Evolutionary conservation across 1,284 basidiomycete genomes (phyloP), one percentile per base, ranked within the genome.

Genomic region (Rhodofomes roseus): DNA sequence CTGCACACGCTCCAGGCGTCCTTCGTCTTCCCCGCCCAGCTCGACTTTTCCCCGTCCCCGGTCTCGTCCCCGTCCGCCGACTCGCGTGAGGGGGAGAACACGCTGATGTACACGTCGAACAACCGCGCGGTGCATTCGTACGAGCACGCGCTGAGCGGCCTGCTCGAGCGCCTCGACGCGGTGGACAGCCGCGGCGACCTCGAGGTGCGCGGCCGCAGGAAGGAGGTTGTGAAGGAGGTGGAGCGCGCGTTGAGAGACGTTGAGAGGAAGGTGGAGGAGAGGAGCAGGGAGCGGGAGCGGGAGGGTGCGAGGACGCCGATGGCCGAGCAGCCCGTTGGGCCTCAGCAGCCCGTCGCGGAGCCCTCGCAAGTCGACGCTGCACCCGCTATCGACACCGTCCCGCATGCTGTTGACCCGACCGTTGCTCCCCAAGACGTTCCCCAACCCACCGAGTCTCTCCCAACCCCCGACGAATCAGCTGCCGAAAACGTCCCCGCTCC

Each of bases 141-240:
- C 68, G 79, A 82, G 60, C 73, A 84, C 57, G 75, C 78, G 22
- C 76, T 92, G 56, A 81, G 83, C 55, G 81, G 81, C 56, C 71
- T 92, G 12, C 75, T 92, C 34, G 79, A 84, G 48, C 76, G 78
- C 59, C 79, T 91, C 5, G 90, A 93, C 65, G 83, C 79, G 0
- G 80, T 92, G 4, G 82, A 88, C 63, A 87, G 83, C 63, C 79
- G 78, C 65, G 90, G 89, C 0, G 79, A 86, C 62, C 70, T 74
- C 55, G 73, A 71, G 2, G 81, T 93, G 18, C 76, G 89, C 44
- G 76, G 77, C n/a, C 76, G 73, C 60, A 73, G 90, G 57, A 81
- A 85, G 71, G 76, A 75, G 11, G 76, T 89, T 4, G 89, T 91
- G 44, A 76, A 73, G 60, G 69, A 69, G 48, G 81, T 93, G n/a